phyloP scores from a whole-genome alignment of 2,329 filamentous ascomycete genomes.

The Trichoderma citrinoviride region DNA sequence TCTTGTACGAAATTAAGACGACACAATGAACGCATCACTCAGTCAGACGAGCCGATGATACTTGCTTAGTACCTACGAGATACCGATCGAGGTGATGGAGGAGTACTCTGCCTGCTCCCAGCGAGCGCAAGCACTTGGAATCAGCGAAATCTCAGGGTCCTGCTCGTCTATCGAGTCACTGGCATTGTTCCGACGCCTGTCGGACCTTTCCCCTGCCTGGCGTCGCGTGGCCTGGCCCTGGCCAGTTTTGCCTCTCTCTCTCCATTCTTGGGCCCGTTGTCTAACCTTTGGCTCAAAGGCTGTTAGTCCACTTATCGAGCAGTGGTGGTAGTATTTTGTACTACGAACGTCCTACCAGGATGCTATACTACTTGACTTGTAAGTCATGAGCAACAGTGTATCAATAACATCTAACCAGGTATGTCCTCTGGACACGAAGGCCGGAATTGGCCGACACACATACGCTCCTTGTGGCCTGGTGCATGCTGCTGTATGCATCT shows the following conservation, averaged over 20 bases:
- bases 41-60: neutral
- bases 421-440: neutral
- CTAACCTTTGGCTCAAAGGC: neutral
- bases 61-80: neutral
- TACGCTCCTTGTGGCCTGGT: neutral
- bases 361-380: no score
- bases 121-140: neutral
- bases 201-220: conserved; percentile 13
- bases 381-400: no score
- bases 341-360: no score
- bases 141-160: conserved; percentile 9
- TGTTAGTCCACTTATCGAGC: no score
- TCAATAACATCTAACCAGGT: no score
- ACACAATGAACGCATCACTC: neutral
- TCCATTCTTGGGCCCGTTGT: neutral
- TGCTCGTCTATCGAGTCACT: conserved; percentile 15
- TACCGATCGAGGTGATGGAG: neutral
- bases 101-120: neutral
- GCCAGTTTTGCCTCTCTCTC: neutral
- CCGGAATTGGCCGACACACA: neutral
- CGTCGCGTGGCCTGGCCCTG: conserved; percentile 8
- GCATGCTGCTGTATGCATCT: neutral
- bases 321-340: no score
- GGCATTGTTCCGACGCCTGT: conserved; percentile 13
- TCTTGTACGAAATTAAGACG: neutral